phyloP scores from a whole-genome alignment of 148 eudicot genomes.

The Fallopia convolvulus region DNA sequence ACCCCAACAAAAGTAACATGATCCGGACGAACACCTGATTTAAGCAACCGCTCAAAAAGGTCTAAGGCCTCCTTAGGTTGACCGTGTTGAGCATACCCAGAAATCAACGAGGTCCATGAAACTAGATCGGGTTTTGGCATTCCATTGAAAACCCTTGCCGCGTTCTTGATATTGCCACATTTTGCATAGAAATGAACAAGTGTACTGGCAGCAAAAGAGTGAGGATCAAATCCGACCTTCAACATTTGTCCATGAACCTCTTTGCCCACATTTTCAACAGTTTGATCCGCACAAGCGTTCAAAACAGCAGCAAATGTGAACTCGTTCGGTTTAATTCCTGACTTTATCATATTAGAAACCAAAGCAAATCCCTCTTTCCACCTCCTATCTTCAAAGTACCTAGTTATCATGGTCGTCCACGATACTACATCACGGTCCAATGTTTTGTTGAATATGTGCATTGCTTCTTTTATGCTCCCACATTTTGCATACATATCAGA shows the following conservation, averaged over 20 bases:
- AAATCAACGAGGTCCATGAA: conserved; percentile 37
- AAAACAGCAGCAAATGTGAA: conserved; percentile 44
- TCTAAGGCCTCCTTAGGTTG: conserved; percentile 27
- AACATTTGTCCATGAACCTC: conserved; percentile 48
- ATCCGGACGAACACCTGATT: conserved; percentile 31
- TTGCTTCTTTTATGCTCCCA: conserved; percentile 43
- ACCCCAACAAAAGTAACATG: conserved; percentile 40
- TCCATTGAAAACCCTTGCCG: conserved; percentile 26
- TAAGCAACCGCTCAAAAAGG: conserved; percentile 27
- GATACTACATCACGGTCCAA: conserved; percentile 48
- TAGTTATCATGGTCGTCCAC: conserved; percentile 52
- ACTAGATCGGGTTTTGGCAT: conserved; percentile 27
- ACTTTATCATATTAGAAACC: conserved; percentile 33
- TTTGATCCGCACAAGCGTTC: conserved; percentile 48
- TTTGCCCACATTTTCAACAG: conserved; percentile 37
- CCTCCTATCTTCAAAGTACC: conserved; percentile 52
- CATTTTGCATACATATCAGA: conserved; percentile 60
- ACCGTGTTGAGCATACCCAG: conserved; percentile 39
- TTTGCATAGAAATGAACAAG: conserved; percentile 47
- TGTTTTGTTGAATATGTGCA: conserved; percentile 37
- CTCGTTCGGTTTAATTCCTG: conserved; percentile 33
- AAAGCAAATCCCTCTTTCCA: conserved; percentile 38
- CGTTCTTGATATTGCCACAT: conserved; percentile 37
- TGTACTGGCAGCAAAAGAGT: conserved; percentile 33
- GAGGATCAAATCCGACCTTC: conserved; percentile 26